A percentile compares a stretch with the other conserved stretches of the same genome.
Conservation (phyloP, 441 rosid species). For the Gossypium lobatum region DNA sequence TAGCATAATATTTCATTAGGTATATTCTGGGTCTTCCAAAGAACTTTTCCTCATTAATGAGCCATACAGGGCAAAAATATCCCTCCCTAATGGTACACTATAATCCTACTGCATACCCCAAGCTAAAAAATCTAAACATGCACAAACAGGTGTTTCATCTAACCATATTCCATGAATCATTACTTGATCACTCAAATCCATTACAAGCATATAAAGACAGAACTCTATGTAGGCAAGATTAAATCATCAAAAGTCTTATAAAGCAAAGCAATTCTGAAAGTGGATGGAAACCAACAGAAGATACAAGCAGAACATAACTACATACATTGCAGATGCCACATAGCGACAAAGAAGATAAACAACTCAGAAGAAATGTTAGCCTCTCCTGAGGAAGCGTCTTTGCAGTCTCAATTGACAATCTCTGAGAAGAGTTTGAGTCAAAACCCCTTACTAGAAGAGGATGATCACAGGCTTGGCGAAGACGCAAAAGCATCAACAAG, state of each 20-base stretch:
- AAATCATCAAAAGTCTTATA: not conserved
- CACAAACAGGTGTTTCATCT: not conserved
- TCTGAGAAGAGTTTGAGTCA: conserved; percentile 46
- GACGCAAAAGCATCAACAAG: conserved; percentile 89
- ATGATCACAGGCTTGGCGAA: conserved; percentile 95
- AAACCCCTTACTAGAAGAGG: conserved; percentile 80
- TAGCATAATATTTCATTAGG: not conserved
- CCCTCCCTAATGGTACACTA: not conserved
- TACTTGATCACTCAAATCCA: not conserved
- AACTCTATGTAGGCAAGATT: not conserved
- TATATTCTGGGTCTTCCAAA: not conserved
- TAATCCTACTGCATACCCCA: not conserved
- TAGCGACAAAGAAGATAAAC: conserved; percentile 66
- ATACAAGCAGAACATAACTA: conserved; percentile 3
- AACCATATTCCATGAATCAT: not conserved
- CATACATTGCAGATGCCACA: conserved; percentile 89
- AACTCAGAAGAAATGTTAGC: conserved; percentile 36
- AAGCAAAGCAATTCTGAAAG: not conserved
- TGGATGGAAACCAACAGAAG: conserved; percentile 8
- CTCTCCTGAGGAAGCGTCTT: conserved; percentile 52
- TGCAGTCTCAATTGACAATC: conserved; percentile 51
- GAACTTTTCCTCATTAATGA: not conserved
- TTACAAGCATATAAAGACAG: not conserved
- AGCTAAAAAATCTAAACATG: not conserved
- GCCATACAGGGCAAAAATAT: not conserved